Conservation (phyloP, 495 filamentous ascomycete species). For the Hypoxylon rickii region DNA sequence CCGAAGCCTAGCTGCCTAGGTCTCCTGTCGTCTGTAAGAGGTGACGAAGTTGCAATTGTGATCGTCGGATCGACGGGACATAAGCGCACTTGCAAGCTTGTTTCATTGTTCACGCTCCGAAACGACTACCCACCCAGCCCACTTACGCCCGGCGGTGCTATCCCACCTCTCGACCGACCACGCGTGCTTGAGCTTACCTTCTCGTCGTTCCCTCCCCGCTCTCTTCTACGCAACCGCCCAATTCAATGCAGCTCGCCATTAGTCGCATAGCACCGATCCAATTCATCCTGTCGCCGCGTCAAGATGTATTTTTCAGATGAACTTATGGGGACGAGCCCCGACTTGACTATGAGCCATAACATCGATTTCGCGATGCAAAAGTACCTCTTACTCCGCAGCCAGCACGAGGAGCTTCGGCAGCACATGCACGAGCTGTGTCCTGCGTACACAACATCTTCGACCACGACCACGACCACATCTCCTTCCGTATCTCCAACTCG, state of each 20-base stretch:
- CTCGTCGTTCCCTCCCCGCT: not conserved
- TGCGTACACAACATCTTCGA: conserved; percentile 35
- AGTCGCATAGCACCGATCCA: conserved; percentile 16
- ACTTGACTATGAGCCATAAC: conserved; percentile 35
- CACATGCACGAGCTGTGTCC: conserved; percentile 54
- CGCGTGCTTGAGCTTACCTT: not conserved
- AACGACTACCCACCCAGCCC: conserved; percentile 23
- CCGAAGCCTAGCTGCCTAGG: conserved; percentile 1
- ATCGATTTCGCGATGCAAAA: conserved; percentile 58
- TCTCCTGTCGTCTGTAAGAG: conserved; percentile 7
- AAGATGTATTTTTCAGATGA: conserved; percentile 30
- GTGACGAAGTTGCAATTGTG: conserved; percentile 31
- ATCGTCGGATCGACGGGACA: conserved; percentile 39
- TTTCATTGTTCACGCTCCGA: conserved; percentile 19
- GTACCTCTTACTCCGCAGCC: conserved; percentile 59
- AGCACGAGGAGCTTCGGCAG: conserved; percentile 57
- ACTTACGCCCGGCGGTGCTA: conserved; percentile 16
- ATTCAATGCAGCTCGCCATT: conserved; percentile 32
- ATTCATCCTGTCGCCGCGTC: conserved; percentile 13
- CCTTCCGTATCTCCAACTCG: conserved; percentile 44
- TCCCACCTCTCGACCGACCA: conserved; percentile 15
- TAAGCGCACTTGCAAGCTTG: conserved; percentile 14
- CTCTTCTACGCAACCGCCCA: not conserved
- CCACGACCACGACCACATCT: conserved; percentile 37
- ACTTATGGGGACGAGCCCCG: conserved; percentile 7